Conservation (phyloP, 2,329 filamentous ascomycete genomes). For the Talaromyces sp. region DNA sequence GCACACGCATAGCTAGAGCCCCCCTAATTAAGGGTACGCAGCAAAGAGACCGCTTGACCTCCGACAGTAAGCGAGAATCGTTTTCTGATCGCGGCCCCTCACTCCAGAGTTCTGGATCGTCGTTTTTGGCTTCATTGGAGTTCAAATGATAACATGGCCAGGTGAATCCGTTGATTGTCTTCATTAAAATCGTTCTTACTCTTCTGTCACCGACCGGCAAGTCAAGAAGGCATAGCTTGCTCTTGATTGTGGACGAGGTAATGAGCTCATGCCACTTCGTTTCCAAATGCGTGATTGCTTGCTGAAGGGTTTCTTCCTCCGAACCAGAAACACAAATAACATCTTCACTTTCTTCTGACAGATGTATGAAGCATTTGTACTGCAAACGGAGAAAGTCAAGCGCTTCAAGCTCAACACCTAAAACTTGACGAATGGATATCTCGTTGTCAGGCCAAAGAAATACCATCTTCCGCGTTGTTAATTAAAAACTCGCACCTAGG, state of each 20-base stretch:
- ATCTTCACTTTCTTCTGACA: constrained; percentile 23
- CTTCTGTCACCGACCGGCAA: constrained; percentile 17
- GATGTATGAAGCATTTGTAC: constrained; percentile 36
- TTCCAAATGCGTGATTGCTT: constrained; percentile 26
- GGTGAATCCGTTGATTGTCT: neutral
- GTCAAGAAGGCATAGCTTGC: constrained; percentile 30
- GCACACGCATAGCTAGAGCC: constrained; percentile 37
- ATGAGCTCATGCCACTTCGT: constrained; percentile 24
- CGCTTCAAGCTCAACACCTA: constrained; percentile 38
- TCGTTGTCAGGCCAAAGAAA: constrained; percentile 45
- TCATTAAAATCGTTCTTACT: neutral
- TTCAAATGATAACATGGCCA: neutral
- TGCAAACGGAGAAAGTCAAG: constrained; percentile 41
- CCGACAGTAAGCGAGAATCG: constrained; percentile 22
- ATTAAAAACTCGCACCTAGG: neutral
- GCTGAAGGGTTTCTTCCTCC: constrained; percentile 28
- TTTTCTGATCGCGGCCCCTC: constrained; percentile 20
- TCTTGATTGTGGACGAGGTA: constrained; percentile 22
- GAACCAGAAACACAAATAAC: constrained; percentile 28
- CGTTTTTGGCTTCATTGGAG: neutral
- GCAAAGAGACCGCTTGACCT: constrained; percentile 26
- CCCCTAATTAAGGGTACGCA: constrained; percentile 27
- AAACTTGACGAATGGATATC: constrained; percentile 31
- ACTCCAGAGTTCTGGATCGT: neutral
- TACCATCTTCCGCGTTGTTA: constrained; percentile 20